phyloP scores from a whole-genome alignment of 2,329 filamentous ascomycete species.

The Trichoderma citrinoviride region DNA sequence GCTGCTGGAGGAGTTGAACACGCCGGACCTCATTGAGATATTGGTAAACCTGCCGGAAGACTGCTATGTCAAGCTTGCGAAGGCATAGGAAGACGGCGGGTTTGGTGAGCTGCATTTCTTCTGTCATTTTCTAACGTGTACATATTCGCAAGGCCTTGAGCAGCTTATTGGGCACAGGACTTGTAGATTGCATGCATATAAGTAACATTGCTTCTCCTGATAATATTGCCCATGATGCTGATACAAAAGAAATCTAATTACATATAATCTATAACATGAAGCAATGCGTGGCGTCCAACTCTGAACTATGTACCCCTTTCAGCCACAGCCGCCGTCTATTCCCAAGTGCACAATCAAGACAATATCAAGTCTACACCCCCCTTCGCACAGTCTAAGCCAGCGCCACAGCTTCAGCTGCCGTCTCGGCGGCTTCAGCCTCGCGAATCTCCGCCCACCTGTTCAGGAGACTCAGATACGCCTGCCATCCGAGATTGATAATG shows the following conservation, averaged over 20 bases:
- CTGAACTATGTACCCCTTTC: neutral
- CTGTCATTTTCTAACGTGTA: neutral
- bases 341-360: neutral
- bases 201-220: neutral
- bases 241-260: neutral
- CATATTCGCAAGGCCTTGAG: neutral
- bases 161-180: no score
- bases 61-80: slow-evolving; percentile 30
- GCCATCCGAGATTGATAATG: slow-evolving; percentile 81
- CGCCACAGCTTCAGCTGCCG: neutral
- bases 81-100: slow-evolving; percentile 2
- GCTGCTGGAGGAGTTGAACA: slow-evolving; percentile 24
- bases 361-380: neutral
- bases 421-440: slow-evolving; percentile 14
- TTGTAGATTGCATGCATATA: neutral
- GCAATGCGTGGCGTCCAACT: neutral
- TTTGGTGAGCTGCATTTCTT: neutral
- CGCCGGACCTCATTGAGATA: slow-evolving; percentile 26
- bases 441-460: slow-evolving; percentile 66
- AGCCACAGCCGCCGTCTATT: neutral
- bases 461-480: slow-evolving; percentile 81
- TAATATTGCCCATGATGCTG: neutral
- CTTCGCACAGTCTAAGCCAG: neutral
- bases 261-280: neutral
- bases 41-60: slow-evolving; percentile 30